A percentile compares a stretch with the other conserved stretches of the same genome.
These are phyloP conservation scores for Pythium sp. DNA, from an alignment of 352 stramenopile genomes.

Conservation along the genomic window DNA sequence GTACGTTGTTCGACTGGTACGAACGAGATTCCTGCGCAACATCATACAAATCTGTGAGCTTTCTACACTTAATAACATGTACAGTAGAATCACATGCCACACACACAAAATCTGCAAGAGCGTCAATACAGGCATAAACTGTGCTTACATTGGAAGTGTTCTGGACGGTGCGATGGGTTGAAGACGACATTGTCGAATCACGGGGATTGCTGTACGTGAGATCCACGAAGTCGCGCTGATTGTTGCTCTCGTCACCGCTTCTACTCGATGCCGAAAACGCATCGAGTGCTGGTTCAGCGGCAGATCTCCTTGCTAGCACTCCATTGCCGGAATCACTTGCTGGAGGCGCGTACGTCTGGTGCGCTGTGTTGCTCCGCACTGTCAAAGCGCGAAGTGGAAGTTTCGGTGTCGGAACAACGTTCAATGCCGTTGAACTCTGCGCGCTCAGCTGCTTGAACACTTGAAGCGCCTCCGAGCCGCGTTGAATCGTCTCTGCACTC, in stretches of 20 bases:
- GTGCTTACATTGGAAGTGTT: slow-evolving; percentile 4
- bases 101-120: too few relatives aligned
- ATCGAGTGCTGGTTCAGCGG: background rate
- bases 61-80: too few relatives aligned
- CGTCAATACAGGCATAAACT: background rate
- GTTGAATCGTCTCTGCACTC: slow-evolving; percentile 34
- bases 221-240: slow-evolving; percentile 24
- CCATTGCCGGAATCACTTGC: background rate
- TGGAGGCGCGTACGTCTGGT: background rate
- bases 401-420: slow-evolving; percentile 40
- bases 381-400: slow-evolving; percentile 2
- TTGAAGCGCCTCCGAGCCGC: slow-evolving; percentile 34
- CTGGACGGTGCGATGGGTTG: background rate
- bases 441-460: slow-evolving; percentile 17
- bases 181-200: background rate
- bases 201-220: slow-evolving; percentile 16
- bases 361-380: background rate
- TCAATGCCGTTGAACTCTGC: slow-evolving; percentile 19
- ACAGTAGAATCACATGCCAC: too few relatives aligned
- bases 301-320: background rate
- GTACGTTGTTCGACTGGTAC: background rate
- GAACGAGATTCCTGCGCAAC: background rate
- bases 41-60: background rate
- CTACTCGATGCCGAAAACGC: background rate
- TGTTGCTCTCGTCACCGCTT: background rate